phyloP scores from a whole-genome alignment of 805 yeast genomes.

The Saccharomycopsis sp. region DNA sequence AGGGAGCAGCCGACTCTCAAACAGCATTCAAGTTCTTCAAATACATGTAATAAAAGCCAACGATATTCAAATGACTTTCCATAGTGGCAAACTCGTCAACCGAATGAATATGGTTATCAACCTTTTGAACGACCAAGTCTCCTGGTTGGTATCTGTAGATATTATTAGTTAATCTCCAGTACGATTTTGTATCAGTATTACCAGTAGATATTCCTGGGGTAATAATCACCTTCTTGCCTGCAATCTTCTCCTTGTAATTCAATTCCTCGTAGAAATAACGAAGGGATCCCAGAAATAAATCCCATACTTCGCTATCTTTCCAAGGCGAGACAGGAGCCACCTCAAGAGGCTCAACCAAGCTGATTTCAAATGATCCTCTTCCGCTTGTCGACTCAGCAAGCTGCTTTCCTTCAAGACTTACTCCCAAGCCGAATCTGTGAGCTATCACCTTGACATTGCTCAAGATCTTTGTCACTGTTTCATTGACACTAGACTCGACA shows the following conservation, averaged over 20 bases:
- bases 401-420: constrained; percentile 33
- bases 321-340: constrained; percentile 51
- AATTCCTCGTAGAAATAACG: constrained; percentile 54
- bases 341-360: constrained; percentile 30
- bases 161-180: constrained; percentile 55
- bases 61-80: constrained; percentile 52
- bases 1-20: neutral
- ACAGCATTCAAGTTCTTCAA: constrained; percentile 35
- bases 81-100: constrained; percentile 54
- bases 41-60: constrained; percentile 51
- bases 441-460: constrained; percentile 38
- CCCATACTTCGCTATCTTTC: constrained; percentile 42
- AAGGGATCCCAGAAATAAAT: constrained; percentile 52
- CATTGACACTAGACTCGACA: constrained; percentile 44
- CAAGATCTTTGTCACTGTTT: constrained; percentile 35
- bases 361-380: constrained; percentile 31
- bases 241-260: constrained; percentile 37
- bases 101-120: constrained; percentile 41
- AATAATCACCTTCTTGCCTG: constrained; percentile 34
- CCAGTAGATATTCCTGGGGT: constrained; percentile 64
- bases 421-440: constrained; percentile 40
- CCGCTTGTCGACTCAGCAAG: neutral
- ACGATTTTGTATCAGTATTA: constrained; percentile 63
- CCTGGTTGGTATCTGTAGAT: constrained; percentile 55
- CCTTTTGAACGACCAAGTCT: neutral